A percentile compares a stretch with the other conserved stretches of the same genome.
Conservation (phyloP, 306 rosid genomes). For the Rosa chinensis region DNA sequence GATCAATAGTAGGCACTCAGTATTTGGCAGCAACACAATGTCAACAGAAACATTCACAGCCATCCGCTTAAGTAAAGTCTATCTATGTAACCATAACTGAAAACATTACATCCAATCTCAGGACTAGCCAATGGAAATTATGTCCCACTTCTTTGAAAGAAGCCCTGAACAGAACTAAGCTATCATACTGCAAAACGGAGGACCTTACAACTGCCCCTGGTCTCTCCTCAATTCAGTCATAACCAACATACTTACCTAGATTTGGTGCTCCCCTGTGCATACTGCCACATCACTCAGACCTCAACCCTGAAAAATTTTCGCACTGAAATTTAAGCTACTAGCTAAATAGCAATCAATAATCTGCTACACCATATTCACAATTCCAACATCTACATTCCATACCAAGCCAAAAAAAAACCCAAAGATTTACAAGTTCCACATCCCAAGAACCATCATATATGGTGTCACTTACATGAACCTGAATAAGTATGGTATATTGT, state of each 20-base stretch:
- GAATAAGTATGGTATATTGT: conserved; percentile 23
- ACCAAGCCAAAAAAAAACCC: conserved; percentile 29
- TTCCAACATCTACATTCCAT: conserved; percentile 18
- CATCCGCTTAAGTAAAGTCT: not conserved
- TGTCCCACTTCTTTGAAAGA: conserved; percentile 40
- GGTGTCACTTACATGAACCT: conserved; percentile 23
- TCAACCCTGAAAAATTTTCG: conserved; percentile 68
- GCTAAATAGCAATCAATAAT: conserved; percentile 32
- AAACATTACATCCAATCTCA: not conserved
- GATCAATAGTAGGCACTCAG: not conserved
- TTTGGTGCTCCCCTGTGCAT: conserved; percentile 48
- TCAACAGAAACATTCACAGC: not conserved
- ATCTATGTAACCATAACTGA: not conserved
- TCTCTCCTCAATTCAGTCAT: conserved; percentile 32
- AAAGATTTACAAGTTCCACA: conserved; percentile 22
- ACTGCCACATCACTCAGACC: conserved; percentile 53
- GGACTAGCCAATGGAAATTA: conserved; percentile 10
- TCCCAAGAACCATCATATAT: conserved; percentile 18
- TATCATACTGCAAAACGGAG: conserved; percentile 18
- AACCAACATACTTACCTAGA: conserved; percentile 56
- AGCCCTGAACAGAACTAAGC: conserved; percentile 39
- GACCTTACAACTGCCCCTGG: not conserved
- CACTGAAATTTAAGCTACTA: conserved; percentile 58
- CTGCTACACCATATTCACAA: conserved; percentile 29
- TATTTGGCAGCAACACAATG: not conserved